phyloP scores from a whole-genome alignment of 306 rosid species.

The Lathyrus tuberosus region DNA sequence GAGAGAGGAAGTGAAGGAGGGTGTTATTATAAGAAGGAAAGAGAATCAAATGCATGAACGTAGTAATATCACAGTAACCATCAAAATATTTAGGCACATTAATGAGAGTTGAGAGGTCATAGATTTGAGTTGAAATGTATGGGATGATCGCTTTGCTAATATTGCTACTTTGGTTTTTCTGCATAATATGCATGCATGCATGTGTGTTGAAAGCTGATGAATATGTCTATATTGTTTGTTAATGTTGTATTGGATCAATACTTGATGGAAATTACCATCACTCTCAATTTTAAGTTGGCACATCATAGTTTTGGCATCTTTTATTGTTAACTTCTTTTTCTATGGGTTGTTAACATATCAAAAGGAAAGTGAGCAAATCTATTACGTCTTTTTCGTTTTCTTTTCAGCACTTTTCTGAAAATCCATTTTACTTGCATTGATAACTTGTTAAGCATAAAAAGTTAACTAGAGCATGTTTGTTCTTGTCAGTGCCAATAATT shows the following conservation, averaged over 20 bases:
- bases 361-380: slow-evolving; percentile 22
- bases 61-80: slow-evolving; percentile 37
- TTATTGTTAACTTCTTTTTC: slow-evolving; percentile 22
- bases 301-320: slow-evolving; percentile 30
- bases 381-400: slow-evolving; percentile 28
- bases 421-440: slow-evolving; percentile 23
- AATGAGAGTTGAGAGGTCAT: slow-evolving; percentile 90
- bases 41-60: slow-evolving; percentile 29
- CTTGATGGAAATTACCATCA: slow-evolving; percentile 21
- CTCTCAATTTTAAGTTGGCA: slow-evolving; percentile 47
- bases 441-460: neutral
- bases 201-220: slow-evolving; percentile 19
- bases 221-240: slow-evolving; percentile 5
- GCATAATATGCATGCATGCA: slow-evolving; percentile 35
- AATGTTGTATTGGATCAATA: slow-evolving; percentile 11
- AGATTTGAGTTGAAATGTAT: slow-evolving; percentile 52
- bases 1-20: slow-evolving; percentile 31
- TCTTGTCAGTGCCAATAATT: too few species aligned
- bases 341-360: slow-evolving; percentile 27
- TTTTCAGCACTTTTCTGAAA: slow-evolving; percentile 1
- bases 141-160: slow-evolving; percentile 16
- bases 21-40: slow-evolving; percentile 52
- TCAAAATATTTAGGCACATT: slow-evolving; percentile 46
- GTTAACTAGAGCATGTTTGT: too few species aligned
- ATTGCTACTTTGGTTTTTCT: slow-evolving; percentile 9